phyloP scores from a whole-genome alignment of 108 stramenopile genomes.

The Pseudonitzschia delicatissima region DNA sequence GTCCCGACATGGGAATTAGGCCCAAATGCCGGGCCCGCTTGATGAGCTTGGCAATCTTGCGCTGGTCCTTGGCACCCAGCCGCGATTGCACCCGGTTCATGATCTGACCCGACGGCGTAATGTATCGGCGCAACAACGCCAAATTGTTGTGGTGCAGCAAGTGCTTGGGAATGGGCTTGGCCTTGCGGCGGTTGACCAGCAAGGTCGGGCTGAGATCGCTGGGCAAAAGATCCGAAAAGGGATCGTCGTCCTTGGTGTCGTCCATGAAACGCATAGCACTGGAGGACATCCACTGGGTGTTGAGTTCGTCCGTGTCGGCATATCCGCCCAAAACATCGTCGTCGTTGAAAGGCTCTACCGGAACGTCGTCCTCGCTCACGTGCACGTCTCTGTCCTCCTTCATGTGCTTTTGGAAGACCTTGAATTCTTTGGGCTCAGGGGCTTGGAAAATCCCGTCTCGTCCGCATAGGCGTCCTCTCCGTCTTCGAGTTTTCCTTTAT shows the following conservation, averaged over 20 bases:
- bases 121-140: constrained; percentile 57
- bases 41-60: constrained; percentile 74
- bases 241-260: constrained; percentile 58
- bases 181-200: constrained; percentile 65
- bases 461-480: constrained; percentile 24
- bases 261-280: constrained; percentile 43
- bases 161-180: constrained; percentile 60
- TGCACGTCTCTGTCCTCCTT: constrained; percentile 42
- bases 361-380: constrained; percentile 56
- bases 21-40: constrained; percentile 78
- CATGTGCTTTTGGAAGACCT: constrained; percentile 54
- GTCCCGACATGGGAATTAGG: constrained; percentile 71
- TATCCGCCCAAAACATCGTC: constrained; percentile 29
- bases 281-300: constrained; percentile 54
- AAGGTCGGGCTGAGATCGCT: constrained; percentile 69
- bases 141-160: constrained; percentile 84
- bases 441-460: constrained; percentile 38
- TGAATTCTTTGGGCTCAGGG: constrained; percentile 57
- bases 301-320: constrained; percentile 46
- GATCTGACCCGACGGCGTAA: constrained; percentile 78
- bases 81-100: constrained; percentile 76
- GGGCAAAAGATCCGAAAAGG: constrained; percentile 73
- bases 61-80: constrained; percentile 82
- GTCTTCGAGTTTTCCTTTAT: constrained; percentile 29
- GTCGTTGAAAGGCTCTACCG: constrained; percentile 26